Conservation (phyloP, 2,329 filamentous ascomycete species). For the Endothia cerciana region DNA sequence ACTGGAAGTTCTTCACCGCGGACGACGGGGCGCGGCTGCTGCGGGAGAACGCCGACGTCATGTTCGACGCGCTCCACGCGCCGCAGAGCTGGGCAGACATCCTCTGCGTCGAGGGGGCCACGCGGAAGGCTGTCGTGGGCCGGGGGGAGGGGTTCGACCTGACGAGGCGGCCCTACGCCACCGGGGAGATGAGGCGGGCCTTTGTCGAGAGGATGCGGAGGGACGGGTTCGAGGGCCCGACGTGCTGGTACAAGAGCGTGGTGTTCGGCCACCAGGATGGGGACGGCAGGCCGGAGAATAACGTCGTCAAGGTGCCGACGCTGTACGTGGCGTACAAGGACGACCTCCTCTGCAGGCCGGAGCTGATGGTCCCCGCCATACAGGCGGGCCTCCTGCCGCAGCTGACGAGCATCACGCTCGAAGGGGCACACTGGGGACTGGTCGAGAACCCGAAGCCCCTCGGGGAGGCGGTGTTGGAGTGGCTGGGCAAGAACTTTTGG, state of each 20-base stretch:
- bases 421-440: constrained; percentile 38
- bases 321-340: constrained; percentile 35
- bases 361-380: constrained; percentile 30
- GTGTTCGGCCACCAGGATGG: constrained; percentile 32
- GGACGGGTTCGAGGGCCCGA: constrained; percentile 37
- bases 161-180: constrained; percentile 35
- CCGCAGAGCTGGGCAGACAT: constrained; percentile 39
- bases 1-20: constrained; percentile 51
- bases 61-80: constrained; percentile 42
- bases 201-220: constrained; percentile 35
- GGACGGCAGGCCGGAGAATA: constrained; percentile 30
- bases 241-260: constrained; percentile 37
- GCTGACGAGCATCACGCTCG: constrained; percentile 33
- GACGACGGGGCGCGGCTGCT: constrained; percentile 45
- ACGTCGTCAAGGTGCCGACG: constrained; percentile 33
- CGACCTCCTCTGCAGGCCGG: constrained; percentile 36
- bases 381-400: constrained; percentile 34
- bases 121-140: constrained; percentile 36
- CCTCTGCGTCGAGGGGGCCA: constrained; percentile 42
- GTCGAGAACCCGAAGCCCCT: constrained; percentile 37
- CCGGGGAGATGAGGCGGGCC: constrained; percentile 32
- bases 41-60: constrained; percentile 42
- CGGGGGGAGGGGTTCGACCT: constrained; percentile 32
- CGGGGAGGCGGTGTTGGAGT: constrained; percentile 26
- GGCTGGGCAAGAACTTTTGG: constrained; percentile 13